Conservation (phyloP, 2,329 filamentous ascomycete genomes). For the Fusarium sp. region DNA sequence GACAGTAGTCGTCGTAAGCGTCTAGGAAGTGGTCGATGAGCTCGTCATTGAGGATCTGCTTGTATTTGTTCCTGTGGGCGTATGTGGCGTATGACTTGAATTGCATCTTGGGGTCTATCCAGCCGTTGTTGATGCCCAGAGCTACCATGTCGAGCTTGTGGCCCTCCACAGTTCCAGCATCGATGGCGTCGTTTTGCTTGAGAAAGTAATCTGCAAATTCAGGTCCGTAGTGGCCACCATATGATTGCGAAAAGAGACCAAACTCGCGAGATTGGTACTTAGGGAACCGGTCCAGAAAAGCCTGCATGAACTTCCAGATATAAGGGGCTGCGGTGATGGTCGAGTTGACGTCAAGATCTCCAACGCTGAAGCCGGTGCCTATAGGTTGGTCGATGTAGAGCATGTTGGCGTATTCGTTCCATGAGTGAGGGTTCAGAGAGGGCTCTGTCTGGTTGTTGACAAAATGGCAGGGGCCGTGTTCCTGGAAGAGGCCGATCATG, state of each 20-base stretch:
- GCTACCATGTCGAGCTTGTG: slow-evolving; percentile 63
- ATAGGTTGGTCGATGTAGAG: slow-evolving; percentile 76
- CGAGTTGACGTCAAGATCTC: slow-evolving; percentile 45
- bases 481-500: slow-evolving; percentile 63
- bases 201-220: slow-evolving; percentile 67
- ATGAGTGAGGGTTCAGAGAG: slow-evolving; percentile 68
- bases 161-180: slow-evolving; percentile 53
- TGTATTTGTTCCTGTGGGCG: slow-evolving; percentile 51
- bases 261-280: slow-evolving; percentile 70
- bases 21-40: slow-evolving; percentile 40
- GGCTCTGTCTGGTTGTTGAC: slow-evolving; percentile 47
- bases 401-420: slow-evolving; percentile 74
- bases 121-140: slow-evolving; percentile 69
- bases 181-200: slow-evolving; percentile 67
- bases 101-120: slow-evolving; percentile 59
- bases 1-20: slow-evolving; percentile 46
- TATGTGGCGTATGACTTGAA: slow-evolving; percentile 50
- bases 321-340: slow-evolving; percentile 48
- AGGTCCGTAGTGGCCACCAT: slow-evolving; percentile 71
- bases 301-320: slow-evolving; percentile 69
- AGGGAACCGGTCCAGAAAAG: slow-evolving; percentile 73
- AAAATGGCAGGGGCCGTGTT: slow-evolving; percentile 86
- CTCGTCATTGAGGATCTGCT: slow-evolving; percentile 43
- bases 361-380: slow-evolving; percentile 46
- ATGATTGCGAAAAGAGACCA: slow-evolving; percentile 65